A percentile compares a stretch with the other conserved stretches of the same genome.
Conservation (phyloP, 2,329 filamentous ascomycete genomes). For the Exophiala aquamarina region DNA sequence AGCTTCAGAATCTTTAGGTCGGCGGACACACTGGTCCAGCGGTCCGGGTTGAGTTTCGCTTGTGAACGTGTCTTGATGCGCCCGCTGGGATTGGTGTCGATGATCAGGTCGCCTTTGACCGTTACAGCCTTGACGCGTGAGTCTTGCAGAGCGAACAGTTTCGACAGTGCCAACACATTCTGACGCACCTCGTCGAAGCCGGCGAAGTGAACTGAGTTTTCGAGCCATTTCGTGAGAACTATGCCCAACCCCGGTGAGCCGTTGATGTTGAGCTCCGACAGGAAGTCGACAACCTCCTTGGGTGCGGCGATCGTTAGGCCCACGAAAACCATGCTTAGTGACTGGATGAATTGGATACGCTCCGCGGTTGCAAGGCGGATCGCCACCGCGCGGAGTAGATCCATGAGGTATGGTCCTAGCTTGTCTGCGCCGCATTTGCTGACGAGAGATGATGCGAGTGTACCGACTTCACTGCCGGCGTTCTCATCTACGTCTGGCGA, state of each 20-base stretch:
- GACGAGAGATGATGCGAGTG: conserved; percentile 88
- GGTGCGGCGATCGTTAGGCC: conserved; percentile 82
- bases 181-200: conserved; percentile 96
- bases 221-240: conserved; percentile 91
- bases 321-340: conserved; percentile 91
- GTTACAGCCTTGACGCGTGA: conserved; percentile 72
- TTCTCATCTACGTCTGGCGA: conserved; percentile 85
- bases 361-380: conserved; percentile 78
- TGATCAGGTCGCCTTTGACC: conserved; percentile 89
- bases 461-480: conserved; percentile 92
- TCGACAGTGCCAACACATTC: conserved; percentile 92
- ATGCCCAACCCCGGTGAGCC: conserved; percentile 77
- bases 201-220: conserved; percentile 96
- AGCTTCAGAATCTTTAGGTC: conserved; percentile 96
- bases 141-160: conserved; percentile 85
- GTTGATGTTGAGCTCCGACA: conserved; percentile 78
- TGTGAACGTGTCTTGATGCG: conserved; percentile 93
- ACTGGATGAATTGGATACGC: conserved; percentile 89
- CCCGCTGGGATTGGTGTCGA: conserved; percentile 63
- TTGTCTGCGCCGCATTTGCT: conserved; percentile 92
- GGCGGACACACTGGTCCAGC: conserved; percentile 82
- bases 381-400: conserved; percentile 86
- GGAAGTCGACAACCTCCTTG: conserved; percentile 86
- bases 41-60: conserved; percentile 83
- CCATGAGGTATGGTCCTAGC: conserved; percentile 83